Evolutionary conservation across 2,329 filamentous ascomycete genomes (phyloP), one percentile per base, ranked within the genome.

Genomic region (Epichloe coenophiala): DNA sequence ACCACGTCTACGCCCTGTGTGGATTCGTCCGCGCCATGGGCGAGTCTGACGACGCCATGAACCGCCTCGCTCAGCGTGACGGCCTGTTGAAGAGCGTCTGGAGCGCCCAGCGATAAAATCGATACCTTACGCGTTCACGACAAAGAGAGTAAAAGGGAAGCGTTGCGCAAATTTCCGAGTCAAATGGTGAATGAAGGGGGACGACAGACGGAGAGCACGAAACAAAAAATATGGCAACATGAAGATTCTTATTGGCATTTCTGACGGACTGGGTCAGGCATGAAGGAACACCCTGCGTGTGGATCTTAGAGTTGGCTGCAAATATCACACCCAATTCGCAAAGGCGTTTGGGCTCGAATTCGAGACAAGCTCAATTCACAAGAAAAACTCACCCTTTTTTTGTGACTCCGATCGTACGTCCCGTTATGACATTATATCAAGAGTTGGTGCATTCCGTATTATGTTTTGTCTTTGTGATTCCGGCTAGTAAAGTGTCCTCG

Each of bases 1-100:
- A 90, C 84, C 86, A 96, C 75, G 84, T 88, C 69, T 98, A 95
- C 72, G 91, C 93, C 64, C 86, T 98, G 60, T 95, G 86, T 77
- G 93, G 93, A 59, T 98, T 97, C 78, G 88, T 98, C 67, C 86
- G 93, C 64, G 88, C 90, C 64, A 93, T 95, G 83, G 93, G 93
- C 70, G 94, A 98, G 87, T 84, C 83, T 72, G 93, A 98, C 71
- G 93, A 98, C 76, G 81, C 86, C 65, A 74, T 98, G 68, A 98
- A 98, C 86, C 80, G 93, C 68, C 80, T 98, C 67, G 80, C 90
- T 62, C 93, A 98, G 82, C 83, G 87, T 63, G 94, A 98, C 71
- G 93, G 93, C 61, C 86, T 95, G 74, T 72, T 98, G 72, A 97
- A 97, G 88, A 86, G 74, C 71, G 93, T 98, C 71, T 98, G 93